Percentiles rank a stretch among this genome's conserved stretches.
These are phyloP conservation scores for Nakaseomyces glabratus DNA, from an alignment of 1,139 yeast genomes.

Conservation along the genomic window DNA sequence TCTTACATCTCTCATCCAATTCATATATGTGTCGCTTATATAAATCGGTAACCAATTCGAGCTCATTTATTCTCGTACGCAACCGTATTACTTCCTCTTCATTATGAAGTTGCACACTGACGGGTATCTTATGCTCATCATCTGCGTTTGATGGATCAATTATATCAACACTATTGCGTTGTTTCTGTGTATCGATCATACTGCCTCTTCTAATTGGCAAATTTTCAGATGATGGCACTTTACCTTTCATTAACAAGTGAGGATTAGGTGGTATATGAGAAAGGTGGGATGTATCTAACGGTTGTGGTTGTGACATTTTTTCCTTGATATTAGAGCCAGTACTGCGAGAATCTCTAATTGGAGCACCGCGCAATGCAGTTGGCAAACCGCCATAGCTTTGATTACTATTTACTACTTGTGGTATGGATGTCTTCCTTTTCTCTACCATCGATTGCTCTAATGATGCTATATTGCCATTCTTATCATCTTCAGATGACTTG, in stretches of 20 bases:
- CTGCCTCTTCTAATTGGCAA: neutral
- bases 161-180: neutral
- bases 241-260: neutral
- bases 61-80: constrained; percentile 73
- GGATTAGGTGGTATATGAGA: constrained; percentile 4
- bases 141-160: neutral
- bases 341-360: constrained; percentile 1
- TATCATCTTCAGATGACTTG: too few species aligned
- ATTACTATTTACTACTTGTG: too few species aligned
- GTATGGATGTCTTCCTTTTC: too few species aligned
- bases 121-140: constrained; percentile 1
- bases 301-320: constrained; percentile 4
- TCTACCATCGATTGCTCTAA: too few species aligned
- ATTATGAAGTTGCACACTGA: constrained; percentile 13
- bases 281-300: constrained; percentile 4
- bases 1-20: constrained; percentile 40
- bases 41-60: constrained; percentile 81
- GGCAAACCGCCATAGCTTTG: too few species aligned
- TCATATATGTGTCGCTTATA: constrained; percentile 76
- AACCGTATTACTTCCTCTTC: constrained; percentile 45
- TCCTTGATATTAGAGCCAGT: constrained; percentile 1
- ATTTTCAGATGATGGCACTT: neutral
- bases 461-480: too few species aligned
- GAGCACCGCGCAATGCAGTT: too few species aligned
- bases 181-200: neutral